These are phyloP conservation scores for Penicillium simplicissimum DNA, from an alignment of 495 filamentous ascomycete genomes.

Conservation along the genomic window DNA sequence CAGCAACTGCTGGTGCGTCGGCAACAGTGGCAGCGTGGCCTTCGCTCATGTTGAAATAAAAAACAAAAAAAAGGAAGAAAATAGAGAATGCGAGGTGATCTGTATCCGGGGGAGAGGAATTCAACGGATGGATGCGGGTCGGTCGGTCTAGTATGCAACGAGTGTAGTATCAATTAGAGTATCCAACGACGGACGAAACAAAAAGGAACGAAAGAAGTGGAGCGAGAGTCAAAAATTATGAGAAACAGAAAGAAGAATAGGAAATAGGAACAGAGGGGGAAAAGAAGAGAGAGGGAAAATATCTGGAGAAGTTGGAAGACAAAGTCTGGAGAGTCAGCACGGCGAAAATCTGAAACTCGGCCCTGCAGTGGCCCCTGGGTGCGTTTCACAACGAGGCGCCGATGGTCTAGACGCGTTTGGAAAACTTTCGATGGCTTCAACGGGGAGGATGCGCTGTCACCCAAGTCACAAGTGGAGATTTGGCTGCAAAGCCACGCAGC, in stretches of 20 bases:
- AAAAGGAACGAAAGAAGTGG: background rate
- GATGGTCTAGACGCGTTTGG: background rate
- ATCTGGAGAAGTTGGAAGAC: slow-evolving; percentile 5
- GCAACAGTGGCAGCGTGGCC: slow-evolving; percentile 20
- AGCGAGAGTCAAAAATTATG: background rate
- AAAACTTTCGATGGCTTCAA: background rate
- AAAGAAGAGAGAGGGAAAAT: background rate
- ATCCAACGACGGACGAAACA: background rate
- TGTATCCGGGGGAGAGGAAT: background rate
- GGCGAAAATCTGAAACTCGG: background rate
- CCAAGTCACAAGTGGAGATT: slow-evolving; percentile 1
- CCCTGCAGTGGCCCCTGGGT: background rate
- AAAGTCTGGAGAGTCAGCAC: background rate
- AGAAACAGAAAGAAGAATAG: background rate
- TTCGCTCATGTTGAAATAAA: slow-evolving; percentile 22
- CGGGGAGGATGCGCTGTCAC: slow-evolving; percentile 2
- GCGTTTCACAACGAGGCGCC: background rate
- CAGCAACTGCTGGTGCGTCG: slow-evolving; percentile 18
- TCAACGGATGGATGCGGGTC: slow-evolving; percentile 1
- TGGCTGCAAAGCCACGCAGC: background rate
- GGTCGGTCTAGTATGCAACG: background rate
- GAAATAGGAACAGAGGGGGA: background rate
- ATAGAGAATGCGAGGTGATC: background rate
- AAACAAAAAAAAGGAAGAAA: slow-evolving; percentile 10
- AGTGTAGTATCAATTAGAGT: background rate